phyloP scores from a whole-genome alignment of 1,139 yeast species.

The Saccharomyces uvarum region DNA sequence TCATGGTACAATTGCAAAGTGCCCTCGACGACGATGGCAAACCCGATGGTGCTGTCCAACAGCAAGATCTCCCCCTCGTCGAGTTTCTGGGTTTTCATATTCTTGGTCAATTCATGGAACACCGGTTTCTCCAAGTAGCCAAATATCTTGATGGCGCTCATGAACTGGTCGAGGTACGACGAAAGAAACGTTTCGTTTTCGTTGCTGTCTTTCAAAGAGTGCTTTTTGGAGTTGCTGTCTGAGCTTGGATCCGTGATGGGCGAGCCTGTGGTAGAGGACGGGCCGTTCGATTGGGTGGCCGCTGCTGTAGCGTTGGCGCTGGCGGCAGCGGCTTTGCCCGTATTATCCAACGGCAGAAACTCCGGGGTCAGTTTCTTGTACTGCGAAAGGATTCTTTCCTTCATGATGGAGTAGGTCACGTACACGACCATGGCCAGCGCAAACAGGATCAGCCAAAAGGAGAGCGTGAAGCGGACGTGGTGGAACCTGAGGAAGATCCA shows the following conservation, averaged over 20 bases:
- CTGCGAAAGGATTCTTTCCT: slow-evolving; percentile 14
- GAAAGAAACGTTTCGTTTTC: slow-evolving; percentile 17
- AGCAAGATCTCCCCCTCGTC: slow-evolving; percentile 68
- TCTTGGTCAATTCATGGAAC: slow-evolving; percentile 84
- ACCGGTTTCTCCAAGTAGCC: slow-evolving; percentile 88
- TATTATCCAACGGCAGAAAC: slow-evolving; percentile 5
- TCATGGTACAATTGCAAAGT: slow-evolving; percentile 70
- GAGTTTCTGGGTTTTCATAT: slow-evolving; percentile 82
- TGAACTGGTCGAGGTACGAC: slow-evolving; percentile 76
- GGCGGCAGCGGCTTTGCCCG: slow-evolving; percentile 1
- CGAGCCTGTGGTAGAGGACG: not conserved
- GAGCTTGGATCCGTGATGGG: not conserved
- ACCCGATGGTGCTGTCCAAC: slow-evolving; percentile 70
- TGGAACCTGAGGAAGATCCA: slow-evolving; percentile 13
- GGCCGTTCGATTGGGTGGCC: not conserved
- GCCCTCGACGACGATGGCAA: slow-evolving; percentile 93
- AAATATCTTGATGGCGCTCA: slow-evolving; percentile 85
- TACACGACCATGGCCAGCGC: slow-evolving; percentile 9
- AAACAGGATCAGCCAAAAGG: slow-evolving; percentile 10
- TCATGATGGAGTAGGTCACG: slow-evolving; percentile 12
- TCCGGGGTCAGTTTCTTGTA: slow-evolving; percentile 12
- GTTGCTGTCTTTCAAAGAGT: slow-evolving; percentile 2
- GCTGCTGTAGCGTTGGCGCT: not conserved
- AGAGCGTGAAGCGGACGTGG: slow-evolving; percentile 12
- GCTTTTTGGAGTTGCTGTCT: not conserved